Evolutionary conservation across 768 basidiomycete species (phyloP), one percentile per base, ranked within the genome.

Genomic region (Lanmaoa pseudosensibilis): DNA sequence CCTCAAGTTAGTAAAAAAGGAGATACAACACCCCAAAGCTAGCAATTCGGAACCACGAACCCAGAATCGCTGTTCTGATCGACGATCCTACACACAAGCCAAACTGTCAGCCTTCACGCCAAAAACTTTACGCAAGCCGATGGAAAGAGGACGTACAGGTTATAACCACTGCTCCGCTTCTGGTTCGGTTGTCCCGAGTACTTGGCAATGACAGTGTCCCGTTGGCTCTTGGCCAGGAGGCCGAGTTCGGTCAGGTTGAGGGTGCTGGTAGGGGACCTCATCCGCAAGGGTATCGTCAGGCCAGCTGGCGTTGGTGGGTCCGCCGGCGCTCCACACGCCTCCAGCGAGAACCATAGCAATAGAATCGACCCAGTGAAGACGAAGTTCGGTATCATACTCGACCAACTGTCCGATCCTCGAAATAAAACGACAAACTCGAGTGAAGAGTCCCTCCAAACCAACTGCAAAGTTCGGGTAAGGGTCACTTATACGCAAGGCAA

Each of bases 1-100:
- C n/a, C 18, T 15, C 12, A 30, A 7, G 52, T 65, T 40, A 61
- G 47, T 19, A 48, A 37, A 12, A n/a, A n/a, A n/a, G n/a, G 15
- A 15, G n/a, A 19, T 21, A 11, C 27, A 3, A 38, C 30, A 27
- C 0, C 3, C n/a, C 7, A 5, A 15, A 9, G 4, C 55, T 21
- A 27, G 19, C 5, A 15, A 8, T 27, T n/a, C 27, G 9, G 10
- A 56, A 50, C 2, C 27, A 64, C 77, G 48, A 63, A 84, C 85
- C 80, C 83, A 13, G 87, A 85, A 69, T 92, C 90, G 15, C 75
- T 69, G 38, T 78, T 77, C 70, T 90, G 86, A 63, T 88, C 84
- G 18, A 80, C 77, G 18, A 89, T 69, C 48, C 88, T 90, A 59
- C 15, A 33, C 18, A 33, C 34, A 37, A 39, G n/a, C 12, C 27